phyloP scores from a whole-genome alignment of 192 early-diverging fungal species.

The Gigaspora rosea region DNA sequence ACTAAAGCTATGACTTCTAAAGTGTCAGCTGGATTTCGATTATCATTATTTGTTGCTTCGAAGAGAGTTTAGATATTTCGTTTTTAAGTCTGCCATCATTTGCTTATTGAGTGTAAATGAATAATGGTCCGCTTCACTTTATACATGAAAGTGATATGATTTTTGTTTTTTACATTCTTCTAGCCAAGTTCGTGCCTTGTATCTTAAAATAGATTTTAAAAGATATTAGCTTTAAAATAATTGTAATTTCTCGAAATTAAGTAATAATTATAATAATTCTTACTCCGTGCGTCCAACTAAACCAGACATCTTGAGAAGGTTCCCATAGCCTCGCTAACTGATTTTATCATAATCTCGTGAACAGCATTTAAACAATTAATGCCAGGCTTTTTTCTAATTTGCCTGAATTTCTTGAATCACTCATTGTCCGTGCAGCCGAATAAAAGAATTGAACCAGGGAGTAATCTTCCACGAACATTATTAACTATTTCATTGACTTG shows the following conservation, averaged over 20 bases:
- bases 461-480: not conserved
- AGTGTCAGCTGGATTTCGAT: no score
- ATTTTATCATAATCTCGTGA: not conserved
- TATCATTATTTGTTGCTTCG: no score
- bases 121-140: not conserved
- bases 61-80: no score
- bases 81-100: not conserved
- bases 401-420: not conserved
- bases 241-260: not conserved
- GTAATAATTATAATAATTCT: not conserved
- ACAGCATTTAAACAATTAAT: not conserved
- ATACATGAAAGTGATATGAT: not conserved
- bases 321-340: not conserved
- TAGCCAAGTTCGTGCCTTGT: not conserved
- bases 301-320: not conserved
- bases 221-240: not conserved
- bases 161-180: not conserved
- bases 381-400: not conserved
- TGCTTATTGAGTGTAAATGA: constrained; percentile 13
- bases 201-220: not conserved
- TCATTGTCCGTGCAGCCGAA: not conserved
- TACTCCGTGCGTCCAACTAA: not conserved
- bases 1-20: not conserved
- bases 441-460: not conserved
- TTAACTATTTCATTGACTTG: not conserved